Evolutionary conservation across 331 rosid species (phyloP).

Genomic region (Malus hybrid): DNA sequence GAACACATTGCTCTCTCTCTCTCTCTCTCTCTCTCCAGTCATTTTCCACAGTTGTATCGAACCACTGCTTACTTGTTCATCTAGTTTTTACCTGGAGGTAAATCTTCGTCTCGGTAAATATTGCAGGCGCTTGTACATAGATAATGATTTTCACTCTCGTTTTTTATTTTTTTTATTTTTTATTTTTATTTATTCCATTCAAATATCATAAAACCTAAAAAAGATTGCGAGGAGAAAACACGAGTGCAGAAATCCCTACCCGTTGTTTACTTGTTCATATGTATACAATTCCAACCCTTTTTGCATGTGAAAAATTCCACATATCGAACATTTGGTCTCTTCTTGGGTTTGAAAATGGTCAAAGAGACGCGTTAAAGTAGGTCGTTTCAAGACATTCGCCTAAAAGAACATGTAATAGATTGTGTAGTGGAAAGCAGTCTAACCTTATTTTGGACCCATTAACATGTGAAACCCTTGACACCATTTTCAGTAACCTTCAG

Average conservation of each 20-base stretch:
- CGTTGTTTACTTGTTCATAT: too few species aligned
- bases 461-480: conserved; percentile 32
- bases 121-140: neutral
- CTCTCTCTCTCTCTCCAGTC: neutral
- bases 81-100: neutral
- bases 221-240: too few species aligned
- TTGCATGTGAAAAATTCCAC: neutral
- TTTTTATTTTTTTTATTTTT: too few species aligned
- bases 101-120: neutral
- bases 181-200: too few species aligned
- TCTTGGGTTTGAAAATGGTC: too few species aligned
- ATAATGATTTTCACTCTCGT: too few species aligned
- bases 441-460: conserved; percentile 52
- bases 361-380: neutral
- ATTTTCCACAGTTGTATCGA: conserved; percentile 11
- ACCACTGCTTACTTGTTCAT: neutral
- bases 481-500: conserved; percentile 53
- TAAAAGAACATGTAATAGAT: neutral
- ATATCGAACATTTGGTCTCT: too few species aligned
- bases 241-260: too few species aligned
- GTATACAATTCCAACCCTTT: too few species aligned
- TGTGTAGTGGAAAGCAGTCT: neutral
- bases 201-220: too few species aligned
- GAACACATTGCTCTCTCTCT: neutral
- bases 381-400: neutral